Conservation (phyloP, 805 yeast genomes). For the Ascoidea tarda region DNA sequence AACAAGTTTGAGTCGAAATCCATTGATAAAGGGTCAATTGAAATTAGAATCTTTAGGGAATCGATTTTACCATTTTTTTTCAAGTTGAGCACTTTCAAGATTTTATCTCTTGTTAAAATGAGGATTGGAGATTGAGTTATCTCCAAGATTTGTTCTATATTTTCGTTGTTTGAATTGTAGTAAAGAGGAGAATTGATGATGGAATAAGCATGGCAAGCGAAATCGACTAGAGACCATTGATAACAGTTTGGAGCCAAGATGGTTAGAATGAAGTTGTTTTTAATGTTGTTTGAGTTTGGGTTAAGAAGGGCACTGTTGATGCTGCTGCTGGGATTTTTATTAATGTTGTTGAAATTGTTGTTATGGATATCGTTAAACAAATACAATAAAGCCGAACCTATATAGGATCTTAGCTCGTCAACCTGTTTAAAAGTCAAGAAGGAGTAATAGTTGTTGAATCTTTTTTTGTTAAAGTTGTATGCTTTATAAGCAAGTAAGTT, state of each 20-base stretch:
- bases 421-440: too few species aligned
- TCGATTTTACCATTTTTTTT: conserved; percentile 14
- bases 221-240: too few species aligned
- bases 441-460: too few species aligned
- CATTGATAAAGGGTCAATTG: conserved; percentile 27
- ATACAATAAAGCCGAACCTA: not conserved
- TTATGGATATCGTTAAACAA: not conserved
- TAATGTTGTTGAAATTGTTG: conserved; percentile 4
- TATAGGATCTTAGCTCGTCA: too few species aligned
- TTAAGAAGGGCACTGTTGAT: not conserved
- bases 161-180: conserved; percentile 19
- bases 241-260: too few species aligned
- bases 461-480: too few species aligned
- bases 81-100: conserved; percentile 25
- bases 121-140: conserved; percentile 42
- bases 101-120: conserved; percentile 31
- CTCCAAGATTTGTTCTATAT: conserved; percentile 48
- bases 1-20: conserved; percentile 15
- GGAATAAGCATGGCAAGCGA: too few species aligned
- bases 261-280: too few species aligned
- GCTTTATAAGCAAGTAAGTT: too few species aligned
- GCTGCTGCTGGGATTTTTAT: not conserved
- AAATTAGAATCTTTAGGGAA: conserved; percentile 23
- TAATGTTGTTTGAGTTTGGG: not conserved
- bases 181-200: too few species aligned